These are phyloP conservation scores for Ceratobasidium sp. DNA, from an alignment of 1,284 basidiomycete genomes.

Conservation along the genomic window DNA sequence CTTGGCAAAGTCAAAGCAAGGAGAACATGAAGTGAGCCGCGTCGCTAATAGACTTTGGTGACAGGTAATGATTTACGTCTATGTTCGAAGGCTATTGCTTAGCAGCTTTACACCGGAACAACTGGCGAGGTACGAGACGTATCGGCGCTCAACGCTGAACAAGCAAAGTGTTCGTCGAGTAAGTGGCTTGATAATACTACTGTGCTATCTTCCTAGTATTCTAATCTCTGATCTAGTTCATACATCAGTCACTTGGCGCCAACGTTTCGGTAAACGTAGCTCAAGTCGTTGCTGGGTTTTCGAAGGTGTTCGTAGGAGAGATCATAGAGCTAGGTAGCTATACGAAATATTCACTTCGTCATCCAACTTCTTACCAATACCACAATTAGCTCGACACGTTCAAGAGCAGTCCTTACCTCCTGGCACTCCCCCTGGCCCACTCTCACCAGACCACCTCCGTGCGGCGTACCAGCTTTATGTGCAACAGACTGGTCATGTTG, in stretches of 20 bases:
- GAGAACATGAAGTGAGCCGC: conserved; percentile 63
- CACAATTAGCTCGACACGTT: conserved; percentile 27
- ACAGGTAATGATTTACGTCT: too few relatives aligned
- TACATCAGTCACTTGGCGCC: conserved; percentile 84
- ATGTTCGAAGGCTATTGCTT: too few relatives aligned
- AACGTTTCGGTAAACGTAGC: conserved; percentile 88
- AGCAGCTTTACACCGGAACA: too few relatives aligned
- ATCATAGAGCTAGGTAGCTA: conserved; percentile 82
- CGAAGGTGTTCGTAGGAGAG: conserved; percentile 95
- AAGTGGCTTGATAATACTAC: too few relatives aligned
- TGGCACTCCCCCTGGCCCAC: conserved; percentile 46
- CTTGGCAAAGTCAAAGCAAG: too few relatives aligned
- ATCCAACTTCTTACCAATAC: too few relatives aligned
- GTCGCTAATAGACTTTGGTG: too few relatives aligned
- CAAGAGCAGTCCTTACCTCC: conserved; percentile 40
- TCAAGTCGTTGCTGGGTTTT: conserved; percentile 88
- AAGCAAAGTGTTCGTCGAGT: too few relatives aligned
- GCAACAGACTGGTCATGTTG: conserved; percentile 80
- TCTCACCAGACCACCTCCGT: conserved; percentile 87
- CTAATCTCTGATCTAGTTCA: background rate
- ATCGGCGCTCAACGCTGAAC: too few relatives aligned
- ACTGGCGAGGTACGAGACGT: too few relatives aligned
- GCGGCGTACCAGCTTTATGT: conserved; percentile 89
- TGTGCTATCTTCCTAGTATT: too few relatives aligned
- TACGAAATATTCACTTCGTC: background rate